phyloP scores from a whole-genome alignment of 305 asterid genomes.

The Fraxinus greggii region DNA sequence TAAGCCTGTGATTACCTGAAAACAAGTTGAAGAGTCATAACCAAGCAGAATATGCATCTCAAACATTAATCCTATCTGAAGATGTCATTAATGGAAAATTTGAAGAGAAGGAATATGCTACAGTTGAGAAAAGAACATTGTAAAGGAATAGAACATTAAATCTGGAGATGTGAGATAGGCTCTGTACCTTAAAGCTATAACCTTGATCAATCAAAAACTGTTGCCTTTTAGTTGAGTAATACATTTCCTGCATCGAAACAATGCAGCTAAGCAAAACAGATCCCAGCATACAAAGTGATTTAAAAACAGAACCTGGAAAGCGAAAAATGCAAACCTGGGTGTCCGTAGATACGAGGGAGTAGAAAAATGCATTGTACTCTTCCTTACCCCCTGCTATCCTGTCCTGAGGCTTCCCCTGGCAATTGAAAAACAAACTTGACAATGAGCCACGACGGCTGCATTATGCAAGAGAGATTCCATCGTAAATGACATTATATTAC shows the following conservation, averaged over 20 bases:
- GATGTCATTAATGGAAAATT: background rate
- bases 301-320: constrained; percentile 13
- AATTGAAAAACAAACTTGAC: constrained; percentile 24
- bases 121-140: background rate
- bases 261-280: constrained; percentile 16
- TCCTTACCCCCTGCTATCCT: constrained; percentile 96
- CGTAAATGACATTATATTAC: background rate
- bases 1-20: constrained; percentile 84
- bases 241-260: constrained; percentile 66
- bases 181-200: constrained; percentile 84
- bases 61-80: background rate
- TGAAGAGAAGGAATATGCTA: background rate
- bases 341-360: constrained; percentile 97
- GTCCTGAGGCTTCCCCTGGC: constrained; percentile 85
- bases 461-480: background rate
- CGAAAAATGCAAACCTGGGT: constrained; percentile 57
- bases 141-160: background rate
- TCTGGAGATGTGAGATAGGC: background rate
- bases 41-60: background rate
- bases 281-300: constrained; percentile 1
- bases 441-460: background rate
- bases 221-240: constrained; percentile 92
- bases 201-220: constrained; percentile 98
- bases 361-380: constrained; percentile 96
- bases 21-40: constrained; percentile 8